Evolutionary conservation across 2,329 filamentous ascomycete genomes (phyloP).

Genomic region (Claviceps purpurea): DNA sequence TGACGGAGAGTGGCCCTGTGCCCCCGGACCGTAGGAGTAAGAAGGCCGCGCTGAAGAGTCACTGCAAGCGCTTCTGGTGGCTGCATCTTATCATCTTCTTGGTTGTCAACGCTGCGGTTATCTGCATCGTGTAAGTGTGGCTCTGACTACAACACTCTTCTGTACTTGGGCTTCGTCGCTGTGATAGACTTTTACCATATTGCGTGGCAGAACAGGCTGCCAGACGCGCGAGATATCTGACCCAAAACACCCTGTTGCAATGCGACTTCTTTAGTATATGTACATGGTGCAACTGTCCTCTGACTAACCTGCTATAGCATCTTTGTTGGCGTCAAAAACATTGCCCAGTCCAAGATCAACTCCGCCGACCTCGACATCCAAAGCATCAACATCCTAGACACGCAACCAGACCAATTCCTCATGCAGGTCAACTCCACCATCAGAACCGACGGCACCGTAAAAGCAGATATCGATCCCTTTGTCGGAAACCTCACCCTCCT

Average conservation of each 20-base stretch:
- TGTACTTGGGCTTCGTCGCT: too few relatives aligned
- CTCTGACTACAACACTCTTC: too few relatives aligned
- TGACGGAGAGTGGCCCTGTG: slow-evolving; percentile 19
- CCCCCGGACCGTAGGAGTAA: slow-evolving; percentile 15
- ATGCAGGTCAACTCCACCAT: slow-evolving; percentile 46
- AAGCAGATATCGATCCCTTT: slow-evolving; percentile 38
- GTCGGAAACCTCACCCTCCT: slow-evolving; percentile 41
- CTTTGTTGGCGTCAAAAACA: slow-evolving; percentile 41
- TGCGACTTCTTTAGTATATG: too few relatives aligned
- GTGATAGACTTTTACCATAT: too few relatives aligned
- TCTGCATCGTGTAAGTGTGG: slow-evolving; percentile 44
- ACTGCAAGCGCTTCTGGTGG: slow-evolving; percentile 50
- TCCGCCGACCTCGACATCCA: slow-evolving; percentile 37
- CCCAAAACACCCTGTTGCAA: too few relatives aligned
- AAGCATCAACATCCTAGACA: slow-evolving; percentile 34
- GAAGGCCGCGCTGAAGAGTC: slow-evolving; percentile 27
- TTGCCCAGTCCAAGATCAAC: slow-evolving; percentile 43
- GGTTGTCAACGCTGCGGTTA: slow-evolving; percentile 37
- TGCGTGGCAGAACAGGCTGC: too few relatives aligned
- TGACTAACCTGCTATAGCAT: slow-evolving; percentile 25
- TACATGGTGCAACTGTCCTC: neutral
- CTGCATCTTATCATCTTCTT: slow-evolving; percentile 38
- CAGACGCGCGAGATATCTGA: too few relatives aligned
- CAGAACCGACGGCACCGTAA: slow-evolving; percentile 34
- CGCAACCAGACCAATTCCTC: slow-evolving; percentile 29